Percentiles rank a stretch among this genome's conserved stretches.
Evolutionary conservation across 495 filamentous ascomycete genomes (phyloP).

Genomic region (Aspergillus funiculosus): DNA sequence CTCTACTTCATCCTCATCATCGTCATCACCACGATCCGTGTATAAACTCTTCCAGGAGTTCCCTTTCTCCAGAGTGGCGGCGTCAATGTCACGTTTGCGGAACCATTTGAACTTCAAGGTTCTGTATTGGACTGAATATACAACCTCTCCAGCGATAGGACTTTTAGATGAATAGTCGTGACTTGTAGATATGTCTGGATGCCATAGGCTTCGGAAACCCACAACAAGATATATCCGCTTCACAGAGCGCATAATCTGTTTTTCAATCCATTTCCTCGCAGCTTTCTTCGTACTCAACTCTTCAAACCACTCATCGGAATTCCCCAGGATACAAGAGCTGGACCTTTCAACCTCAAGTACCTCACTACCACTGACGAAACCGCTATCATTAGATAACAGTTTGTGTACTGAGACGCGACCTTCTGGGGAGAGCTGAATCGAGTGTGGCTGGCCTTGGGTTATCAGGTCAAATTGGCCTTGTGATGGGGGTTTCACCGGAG

Average conservation of each 20-base stretch:
- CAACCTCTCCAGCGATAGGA: neutral
- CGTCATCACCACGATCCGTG: neutral
- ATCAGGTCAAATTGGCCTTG: neutral
- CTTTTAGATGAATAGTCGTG: neutral
- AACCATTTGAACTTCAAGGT: neutral
- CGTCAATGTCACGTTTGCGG: neutral
- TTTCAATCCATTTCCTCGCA: neutral
- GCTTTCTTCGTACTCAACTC: neutral
- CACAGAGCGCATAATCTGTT: neutral
- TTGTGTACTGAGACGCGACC: neutral
- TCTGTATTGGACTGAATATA: neutral
- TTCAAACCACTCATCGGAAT: neutral
- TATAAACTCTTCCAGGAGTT: neutral
- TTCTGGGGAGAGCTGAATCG: neutral
- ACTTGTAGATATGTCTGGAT: neutral
- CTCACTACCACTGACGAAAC: neutral
- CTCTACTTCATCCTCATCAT: neutral
- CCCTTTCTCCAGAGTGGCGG: neutral
- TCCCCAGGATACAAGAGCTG: neutral
- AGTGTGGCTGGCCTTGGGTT: neutral
- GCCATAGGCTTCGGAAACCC: neutral
- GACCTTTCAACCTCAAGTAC: neutral
- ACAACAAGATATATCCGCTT: neutral
- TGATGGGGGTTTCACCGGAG: neutral
- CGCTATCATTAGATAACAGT: neutral